These are phyloP conservation scores for Chlorella sp. DNA, from an alignment of 139 green algal genomes.

Conservation along the genomic window DNA sequence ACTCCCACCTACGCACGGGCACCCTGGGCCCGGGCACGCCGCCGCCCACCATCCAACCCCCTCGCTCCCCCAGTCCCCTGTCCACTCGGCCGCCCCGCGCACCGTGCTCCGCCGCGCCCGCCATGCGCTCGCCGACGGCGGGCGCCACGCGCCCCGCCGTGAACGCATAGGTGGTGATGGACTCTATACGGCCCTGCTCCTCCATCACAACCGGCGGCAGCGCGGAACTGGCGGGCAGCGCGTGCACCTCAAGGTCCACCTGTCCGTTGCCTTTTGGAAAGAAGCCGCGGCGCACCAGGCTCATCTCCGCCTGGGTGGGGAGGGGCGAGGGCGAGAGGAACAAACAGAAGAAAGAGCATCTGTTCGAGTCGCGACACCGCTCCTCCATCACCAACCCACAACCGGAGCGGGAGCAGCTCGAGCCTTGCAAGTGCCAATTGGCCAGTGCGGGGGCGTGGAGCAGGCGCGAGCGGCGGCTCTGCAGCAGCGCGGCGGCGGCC, in stretches of 20 bases:
- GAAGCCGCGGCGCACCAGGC: slow-evolving; percentile 66
- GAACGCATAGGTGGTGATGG: slow-evolving; percentile 46
- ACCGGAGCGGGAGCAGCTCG: too few species aligned
- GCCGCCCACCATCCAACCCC: neutral
- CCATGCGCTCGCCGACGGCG: slow-evolving; percentile 38
- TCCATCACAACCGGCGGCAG: slow-evolving; percentile 65
- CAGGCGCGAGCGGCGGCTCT: too few species aligned
- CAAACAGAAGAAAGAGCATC: too few species aligned
- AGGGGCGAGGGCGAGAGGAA: too few species aligned
- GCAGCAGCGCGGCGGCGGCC: too few species aligned
- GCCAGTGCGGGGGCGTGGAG: too few species aligned
- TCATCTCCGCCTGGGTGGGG: slow-evolving; percentile 43
- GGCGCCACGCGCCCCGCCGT: slow-evolving; percentile 44
- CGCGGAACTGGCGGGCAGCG: slow-evolving; percentile 36
- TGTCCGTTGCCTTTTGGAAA: slow-evolving; percentile 73
- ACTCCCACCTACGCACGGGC: too few species aligned
- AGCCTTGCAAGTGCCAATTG: too few species aligned
- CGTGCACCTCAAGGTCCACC: slow-evolving; percentile 28
- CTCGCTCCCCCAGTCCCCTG: too few species aligned
- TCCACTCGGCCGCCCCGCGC: neutral
- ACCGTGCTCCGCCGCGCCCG: slow-evolving; percentile 33
- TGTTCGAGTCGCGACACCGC: too few species aligned
- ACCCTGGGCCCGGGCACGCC: too few species aligned
- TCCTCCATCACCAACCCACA: too few species aligned
- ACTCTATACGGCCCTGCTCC: slow-evolving; percentile 37